Evolutionary conservation across 257 asterid genomes (phyloP), one percentile per base, ranked within the genome.

Genomic region (Phtheirospermum japonicum): DNA sequence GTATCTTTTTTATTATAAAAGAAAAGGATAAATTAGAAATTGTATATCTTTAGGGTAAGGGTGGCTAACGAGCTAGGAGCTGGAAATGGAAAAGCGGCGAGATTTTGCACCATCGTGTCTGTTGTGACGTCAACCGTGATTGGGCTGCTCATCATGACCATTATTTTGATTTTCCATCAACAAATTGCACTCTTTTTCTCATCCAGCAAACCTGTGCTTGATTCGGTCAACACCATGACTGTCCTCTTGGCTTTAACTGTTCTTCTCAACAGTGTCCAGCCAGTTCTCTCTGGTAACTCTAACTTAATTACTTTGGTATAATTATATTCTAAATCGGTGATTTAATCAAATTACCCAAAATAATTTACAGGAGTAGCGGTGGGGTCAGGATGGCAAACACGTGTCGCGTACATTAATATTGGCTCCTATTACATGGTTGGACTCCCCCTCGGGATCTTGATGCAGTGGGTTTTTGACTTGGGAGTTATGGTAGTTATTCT

Each of bases 41-140:
- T n/a, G n/a, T n/a, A n/a, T n/a, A n/a, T n/a, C n/a, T n/a, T n/a
- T 69, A 70, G 79, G 11, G 81, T 76, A 13, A 76, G 81, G 42
- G 81, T 76, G 65, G 81, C 81, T 4, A 72, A 68, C 30, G 81
- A 76, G 53, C 74, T 84, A 8, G 88, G 92, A 36, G 84, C 88
- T 0, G 92, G 91, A 9, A 81, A 81, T 9, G 92, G 86, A 10
- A 81, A 72, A 71, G 81, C 64, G 28, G 88, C 92, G 8, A 79
- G 62, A 49, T 82, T 84, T 33, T 84, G 86, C 9, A 61, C 92
- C 17, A 18, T 74, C 6, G 84, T 84, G 20, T 59, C 88, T 9
- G 88, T 82, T 0, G 59, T 72, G 51, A 72, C 78, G 40, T 84
- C 91, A 0, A 62, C 67, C 1, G 45, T 59, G n/a, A 81, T 84